Evolutionary conservation across 768 basidiomycete genomes (phyloP).

Genomic region (Boletus pseudo-olivaceus): DNA sequence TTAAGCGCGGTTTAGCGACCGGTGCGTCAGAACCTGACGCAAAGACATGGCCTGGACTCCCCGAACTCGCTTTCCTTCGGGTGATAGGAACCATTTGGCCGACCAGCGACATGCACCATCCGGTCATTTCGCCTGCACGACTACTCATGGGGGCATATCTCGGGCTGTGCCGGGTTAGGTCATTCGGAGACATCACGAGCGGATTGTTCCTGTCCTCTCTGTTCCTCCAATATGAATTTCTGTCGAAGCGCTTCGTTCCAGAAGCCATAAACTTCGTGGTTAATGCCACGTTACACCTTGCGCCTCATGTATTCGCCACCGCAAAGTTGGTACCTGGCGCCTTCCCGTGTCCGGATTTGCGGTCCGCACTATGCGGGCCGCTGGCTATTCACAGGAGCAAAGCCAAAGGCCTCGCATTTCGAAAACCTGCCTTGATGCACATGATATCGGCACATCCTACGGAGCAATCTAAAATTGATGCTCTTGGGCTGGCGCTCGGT

Average conservation of each 20-base stretch:
- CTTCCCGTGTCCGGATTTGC: constrained; percentile 73
- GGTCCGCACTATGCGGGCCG: constrained; percentile 41
- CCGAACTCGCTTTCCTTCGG: constrained; percentile 80
- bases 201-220: constrained; percentile 89
- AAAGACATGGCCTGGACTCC: constrained; percentile 84
- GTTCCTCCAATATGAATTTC: constrained; percentile 75
- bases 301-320: constrained; percentile 55
- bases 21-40: constrained; percentile 58
- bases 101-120: constrained; percentile 90
- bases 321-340: constrained; percentile 54
- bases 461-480: constrained; percentile 71
- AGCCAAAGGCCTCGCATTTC: constrained; percentile 37
- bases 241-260: constrained; percentile 85
- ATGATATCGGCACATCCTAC: constrained; percentile 36
- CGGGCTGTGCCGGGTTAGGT: constrained; percentile 75
- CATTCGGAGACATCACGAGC: constrained; percentile 68
- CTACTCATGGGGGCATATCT: constrained; percentile 92
- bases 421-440: constrained; percentile 45
- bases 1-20: constrained; percentile 73
- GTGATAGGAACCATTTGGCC: constrained; percentile 85
- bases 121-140: constrained; percentile 81
- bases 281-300: constrained; percentile 67
- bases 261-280: constrained; percentile 84
- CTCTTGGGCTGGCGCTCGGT: constrained; percentile 58
- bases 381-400: constrained; percentile 39